A percentile compares a stretch with the other conserved stretches of the same genome.
phyloP scores from a whole-genome alignment of 192 early-diverging fungal species.

The Coemansia sp. region DNA sequence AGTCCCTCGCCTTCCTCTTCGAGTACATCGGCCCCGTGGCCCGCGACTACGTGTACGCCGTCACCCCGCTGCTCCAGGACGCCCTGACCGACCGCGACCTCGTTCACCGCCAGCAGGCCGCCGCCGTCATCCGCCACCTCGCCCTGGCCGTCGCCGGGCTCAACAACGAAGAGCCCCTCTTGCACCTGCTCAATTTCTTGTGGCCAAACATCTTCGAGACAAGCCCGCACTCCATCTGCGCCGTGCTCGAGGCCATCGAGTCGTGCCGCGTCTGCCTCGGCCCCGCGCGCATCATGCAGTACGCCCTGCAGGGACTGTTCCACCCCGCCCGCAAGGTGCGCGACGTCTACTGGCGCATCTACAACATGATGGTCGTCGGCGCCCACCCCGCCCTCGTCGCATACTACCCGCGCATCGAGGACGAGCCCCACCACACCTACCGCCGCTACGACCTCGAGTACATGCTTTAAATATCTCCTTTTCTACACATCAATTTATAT shows the following conservation, averaged over 20 bases:
- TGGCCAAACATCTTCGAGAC: conserved; percentile 99
- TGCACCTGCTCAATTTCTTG: conserved; percentile 91
- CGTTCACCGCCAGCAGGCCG: conserved; percentile 97
- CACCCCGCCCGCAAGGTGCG: conserved; percentile 94
- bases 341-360: conserved; percentile 99
- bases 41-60: conserved; percentile 97
- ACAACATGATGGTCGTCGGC: conserved; percentile 92
- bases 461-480: conserved; percentile 45
- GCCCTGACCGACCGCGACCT: conserved; percentile 97
- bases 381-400: conserved; percentile 88
- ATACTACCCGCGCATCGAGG: conserved; percentile 88
- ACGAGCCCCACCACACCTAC: conserved; percentile 73
- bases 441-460: conserved; percentile 81
- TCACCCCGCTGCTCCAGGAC: conserved; percentile 92
- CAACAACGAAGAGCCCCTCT: conserved; percentile 89
- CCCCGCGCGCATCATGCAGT: conserved; percentile 77
- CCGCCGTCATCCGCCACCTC: conserved; percentile 93
- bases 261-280: conserved; percentile 89
- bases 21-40: conserved; percentile 99
- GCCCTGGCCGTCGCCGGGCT: conserved; percentile 89
- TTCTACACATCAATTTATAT: too few species aligned
- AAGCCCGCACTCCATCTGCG: conserved; percentile 95
- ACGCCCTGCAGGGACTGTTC: conserved; percentile 92
- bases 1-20: conserved; percentile 92
- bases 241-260: conserved; percentile 97